These are phyloP conservation scores for Fusarium equiseti DNA, from an alignment of 2,329 filamentous ascomycete species.

Conservation along the genomic window DNA sequence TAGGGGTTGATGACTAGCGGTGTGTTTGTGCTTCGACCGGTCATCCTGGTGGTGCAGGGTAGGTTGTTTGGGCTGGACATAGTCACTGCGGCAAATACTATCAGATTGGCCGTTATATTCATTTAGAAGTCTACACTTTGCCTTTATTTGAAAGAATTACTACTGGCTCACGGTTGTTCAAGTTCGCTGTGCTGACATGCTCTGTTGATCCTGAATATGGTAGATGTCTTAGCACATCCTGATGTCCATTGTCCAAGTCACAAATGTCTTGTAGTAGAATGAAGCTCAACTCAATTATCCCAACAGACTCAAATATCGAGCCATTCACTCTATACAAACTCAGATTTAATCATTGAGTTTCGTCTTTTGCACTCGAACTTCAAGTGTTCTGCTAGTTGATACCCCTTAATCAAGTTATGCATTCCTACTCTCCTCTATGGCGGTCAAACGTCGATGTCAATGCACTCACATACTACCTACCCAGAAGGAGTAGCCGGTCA, in stretches of 20 bases:
- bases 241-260: not conserved
- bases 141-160: not conserved
- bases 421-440: not conserved
- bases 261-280: not conserved
- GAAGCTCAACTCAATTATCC: not conserved
- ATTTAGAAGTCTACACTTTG: not conserved
- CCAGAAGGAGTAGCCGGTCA: not conserved
- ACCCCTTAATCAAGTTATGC: not conserved
- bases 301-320: not conserved
- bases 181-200: not conserved
- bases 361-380: not conserved
- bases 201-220: not conserved
- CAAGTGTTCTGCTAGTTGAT: not conserved
- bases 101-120: not conserved
- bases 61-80: not conserved
- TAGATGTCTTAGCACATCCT: rapidly evolving
- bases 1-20: slow-evolving; percentile 14
- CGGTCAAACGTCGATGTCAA: not conserved
- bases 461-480: not conserved
- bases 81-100: not conserved
- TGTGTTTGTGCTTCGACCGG: slow-evolving; percentile 3
- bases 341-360: not conserved
- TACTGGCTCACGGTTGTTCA: not conserved
- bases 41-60: slow-evolving; percentile 11
- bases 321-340: not conserved